Base-by-base conservation (phyloP, 805 yeast species). In the Wickerhamiella australiensis region DNA sequence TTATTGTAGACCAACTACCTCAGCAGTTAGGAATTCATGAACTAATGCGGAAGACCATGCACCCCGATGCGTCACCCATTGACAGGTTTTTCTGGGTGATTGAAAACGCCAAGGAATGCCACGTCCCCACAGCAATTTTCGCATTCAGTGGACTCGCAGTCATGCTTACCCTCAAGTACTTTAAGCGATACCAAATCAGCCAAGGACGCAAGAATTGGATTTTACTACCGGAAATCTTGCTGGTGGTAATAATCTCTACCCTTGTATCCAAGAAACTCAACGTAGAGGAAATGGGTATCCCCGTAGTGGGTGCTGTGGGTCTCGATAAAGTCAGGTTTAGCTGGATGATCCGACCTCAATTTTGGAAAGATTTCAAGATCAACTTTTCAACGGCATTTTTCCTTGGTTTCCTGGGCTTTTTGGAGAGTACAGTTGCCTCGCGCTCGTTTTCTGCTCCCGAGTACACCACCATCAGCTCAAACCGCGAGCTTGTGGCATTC, bases 341-440 rank as follows among this genome's bases (percentile, higher is more conserved):
- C 47, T 68, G 78, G 49, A 96, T 96, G 3, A 63, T 88, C 13
- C 42, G 56, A 18, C 61, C 65, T 0, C 56, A 67, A 2, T 68
- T 69, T 17, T 68, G 72, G 51, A 69, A 69, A 33, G 68, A 74
- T 52, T 74, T 82, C 53, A 72, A 75, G 47, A 70, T 72, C 22
- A 65, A 79, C 46, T 73, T 85, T 57, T 71, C 78, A n/a, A 73
- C 90, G 0, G 77, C 92, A 0, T 77, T 87, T 53, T 73, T 82
- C 51, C 77, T 85, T 53, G 94, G 96, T 0, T 75, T 86, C 60
- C 67, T 90, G 33, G 97, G 97, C 0, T 86, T 90, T 61, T 84
- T 90, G 57, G 96, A 90, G 63, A 81, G 94, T 6, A 84, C 96
- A 0, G 87, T 95, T 0, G 96, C 96, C 0, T 83, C 88, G 17